Conservation (phyloP, 177 flowering plant species). For the Vitis hybrid region DNA sequence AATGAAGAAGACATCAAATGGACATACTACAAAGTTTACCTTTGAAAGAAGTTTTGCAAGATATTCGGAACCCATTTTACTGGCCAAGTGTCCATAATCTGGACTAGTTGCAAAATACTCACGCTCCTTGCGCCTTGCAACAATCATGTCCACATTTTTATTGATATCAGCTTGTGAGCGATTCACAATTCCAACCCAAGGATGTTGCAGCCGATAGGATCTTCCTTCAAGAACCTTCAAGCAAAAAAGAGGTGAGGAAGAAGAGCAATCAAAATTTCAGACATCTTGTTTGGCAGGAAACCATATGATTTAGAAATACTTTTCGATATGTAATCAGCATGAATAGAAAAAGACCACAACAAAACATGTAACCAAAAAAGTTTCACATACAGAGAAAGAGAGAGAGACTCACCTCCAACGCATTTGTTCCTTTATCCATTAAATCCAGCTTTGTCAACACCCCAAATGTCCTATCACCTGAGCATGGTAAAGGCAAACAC, state of each 20-base stretch:
- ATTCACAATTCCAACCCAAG: constrained; percentile 69
- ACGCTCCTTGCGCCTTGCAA: constrained; percentile 55
- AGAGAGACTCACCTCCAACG: constrained; percentile 45
- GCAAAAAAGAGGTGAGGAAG: background rate
- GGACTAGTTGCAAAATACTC: constrained; percentile 58
- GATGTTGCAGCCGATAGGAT: constrained; percentile 54
- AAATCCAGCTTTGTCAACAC: constrained; percentile 62
- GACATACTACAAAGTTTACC: constrained; percentile 19
- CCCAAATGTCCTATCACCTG: constrained; percentile 67
- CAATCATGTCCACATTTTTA: constrained; percentile 52
- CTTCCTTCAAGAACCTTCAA: constrained; percentile 62
- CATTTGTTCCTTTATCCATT: constrained; percentile 69
- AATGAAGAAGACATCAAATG: background rate
- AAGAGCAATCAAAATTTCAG: background rate
- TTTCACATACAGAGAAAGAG: background rate
- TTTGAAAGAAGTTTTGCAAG: constrained; percentile 58
- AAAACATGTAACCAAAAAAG: background rate
- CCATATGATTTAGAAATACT: background rate
- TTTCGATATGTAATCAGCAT: too few species aligned
- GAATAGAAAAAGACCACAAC: too few species aligned
- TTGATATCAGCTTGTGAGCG: constrained; percentile 69
- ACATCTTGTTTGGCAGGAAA: too few species aligned
- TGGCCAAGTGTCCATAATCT: constrained; percentile 56
- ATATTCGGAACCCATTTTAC: constrained; percentile 63
- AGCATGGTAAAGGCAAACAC: background rate